Conservation (phyloP, 768 basidiomycete species). For the Dioszegia aurantiaca region DNA sequence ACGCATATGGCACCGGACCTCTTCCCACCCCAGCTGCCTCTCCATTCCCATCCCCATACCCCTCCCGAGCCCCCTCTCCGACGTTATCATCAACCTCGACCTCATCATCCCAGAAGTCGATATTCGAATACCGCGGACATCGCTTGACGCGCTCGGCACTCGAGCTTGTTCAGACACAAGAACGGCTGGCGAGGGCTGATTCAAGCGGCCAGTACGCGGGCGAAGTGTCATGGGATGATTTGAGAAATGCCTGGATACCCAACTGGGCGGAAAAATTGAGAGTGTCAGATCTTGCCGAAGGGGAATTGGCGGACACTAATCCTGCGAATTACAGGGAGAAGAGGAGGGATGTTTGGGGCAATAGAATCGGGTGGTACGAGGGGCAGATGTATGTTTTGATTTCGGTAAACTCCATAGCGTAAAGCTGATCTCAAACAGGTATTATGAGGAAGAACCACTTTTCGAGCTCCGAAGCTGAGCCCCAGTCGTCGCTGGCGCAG, state of each 20-base stretch:
- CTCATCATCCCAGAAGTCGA: constrained; percentile 13
- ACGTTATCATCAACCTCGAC: constrained; percentile 10
- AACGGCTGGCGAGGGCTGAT: constrained; percentile 30
- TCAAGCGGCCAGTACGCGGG: constrained; percentile 39
- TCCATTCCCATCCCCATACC: constrained; percentile 10
- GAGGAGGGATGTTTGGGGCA: constrained; percentile 39
- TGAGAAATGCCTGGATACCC: constrained; percentile 43
- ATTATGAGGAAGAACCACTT: constrained; percentile 32
- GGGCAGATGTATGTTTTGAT: constrained; percentile 37
- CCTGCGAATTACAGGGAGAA: constrained; percentile 33
- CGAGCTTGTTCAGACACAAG: constrained; percentile 32
- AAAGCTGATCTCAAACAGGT: constrained; percentile 10
- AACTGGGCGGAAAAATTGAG: constrained; percentile 35
- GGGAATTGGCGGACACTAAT: constrained; percentile 36
- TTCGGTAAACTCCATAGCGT: not conserved
- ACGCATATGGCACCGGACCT: constrained; percentile 22
- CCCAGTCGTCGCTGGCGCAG: no score
- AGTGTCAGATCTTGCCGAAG: constrained; percentile 31
- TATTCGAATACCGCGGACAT: constrained; percentile 43
- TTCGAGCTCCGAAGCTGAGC: constrained; percentile 21
- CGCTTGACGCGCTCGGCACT: constrained; percentile 38
- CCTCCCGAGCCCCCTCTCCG: constrained; percentile 8
- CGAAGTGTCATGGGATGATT: constrained; percentile 40
- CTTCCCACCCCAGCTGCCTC: constrained; percentile 1
- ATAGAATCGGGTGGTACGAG: constrained; percentile 38